A percentile compares a stretch with the other conserved stretches of the same genome.
Conservation (phyloP, 768 basidiomycete species). For the Lentinula aciculospora region DNA sequence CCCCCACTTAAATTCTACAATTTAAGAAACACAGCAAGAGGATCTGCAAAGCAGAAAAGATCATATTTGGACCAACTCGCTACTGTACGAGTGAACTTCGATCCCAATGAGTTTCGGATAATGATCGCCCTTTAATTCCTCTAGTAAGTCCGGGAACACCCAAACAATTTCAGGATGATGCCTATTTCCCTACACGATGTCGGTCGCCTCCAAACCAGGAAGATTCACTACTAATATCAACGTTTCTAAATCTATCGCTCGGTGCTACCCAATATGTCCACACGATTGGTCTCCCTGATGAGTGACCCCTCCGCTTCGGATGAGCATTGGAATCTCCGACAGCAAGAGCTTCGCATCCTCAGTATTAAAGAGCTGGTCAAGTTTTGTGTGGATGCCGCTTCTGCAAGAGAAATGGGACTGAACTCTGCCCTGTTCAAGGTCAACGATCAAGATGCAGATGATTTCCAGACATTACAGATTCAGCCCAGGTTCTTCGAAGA, state of each 20-base stretch:
- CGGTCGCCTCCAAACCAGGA: neutral
- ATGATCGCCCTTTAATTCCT: neutral
- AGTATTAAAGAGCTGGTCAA: constrained; percentile 36
- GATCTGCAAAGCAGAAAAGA: neutral
- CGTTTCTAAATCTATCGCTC: neutral
- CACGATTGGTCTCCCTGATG: neutral
- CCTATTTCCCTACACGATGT: neutral
- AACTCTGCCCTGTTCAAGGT: constrained; percentile 25
- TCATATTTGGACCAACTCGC: too few species aligned
- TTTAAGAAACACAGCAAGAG: neutral
- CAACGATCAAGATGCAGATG: constrained; percentile 34
- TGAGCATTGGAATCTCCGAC: neutral
- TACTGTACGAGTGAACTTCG: too few species aligned
- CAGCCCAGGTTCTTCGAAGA: constrained; percentile 59
- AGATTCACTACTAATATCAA: neutral
- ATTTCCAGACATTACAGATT: constrained; percentile 48
- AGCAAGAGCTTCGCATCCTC: constrained; percentile 13
- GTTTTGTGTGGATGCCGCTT: constrained; percentile 35
- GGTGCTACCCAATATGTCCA: neutral
- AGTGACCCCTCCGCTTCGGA: neutral
- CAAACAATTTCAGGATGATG: neutral
- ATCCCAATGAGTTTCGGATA: too few species aligned
- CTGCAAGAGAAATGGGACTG: constrained; percentile 14
- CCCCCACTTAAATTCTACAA: neutral
- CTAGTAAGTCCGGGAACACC: neutral